phyloP scores from a whole-genome alignment of 2,329 filamentous ascomycete genomes.

The Coccinonectria pachysandricola region DNA sequence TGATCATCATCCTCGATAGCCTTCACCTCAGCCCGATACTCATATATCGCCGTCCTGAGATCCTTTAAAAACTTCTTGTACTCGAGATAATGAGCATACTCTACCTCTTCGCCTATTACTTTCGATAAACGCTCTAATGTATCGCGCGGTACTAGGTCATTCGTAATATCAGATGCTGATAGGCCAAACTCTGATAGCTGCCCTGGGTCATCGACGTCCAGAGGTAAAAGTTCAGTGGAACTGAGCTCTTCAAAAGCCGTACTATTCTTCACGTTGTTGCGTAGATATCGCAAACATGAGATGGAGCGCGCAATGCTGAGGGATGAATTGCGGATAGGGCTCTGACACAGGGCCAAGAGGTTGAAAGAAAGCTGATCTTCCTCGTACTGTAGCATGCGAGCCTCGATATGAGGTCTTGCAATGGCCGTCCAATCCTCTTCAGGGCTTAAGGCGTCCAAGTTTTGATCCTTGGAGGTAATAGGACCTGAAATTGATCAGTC shows the following conservation, averaged over 20 bases:
- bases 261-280: slow-evolving; percentile 19
- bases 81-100: slow-evolving; percentile 26
- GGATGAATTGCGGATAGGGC: slow-evolving; percentile 44
- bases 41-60: slow-evolving; percentile 30
- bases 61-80: slow-evolving; percentile 31
- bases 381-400: slow-evolving; percentile 57
- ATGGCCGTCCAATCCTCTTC: slow-evolving; percentile 53
- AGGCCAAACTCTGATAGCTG: slow-evolving; percentile 24
- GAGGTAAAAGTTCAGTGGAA: slow-evolving; percentile 10
- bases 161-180: slow-evolving; percentile 13
- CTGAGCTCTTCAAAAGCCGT: slow-evolving; percentile 13
- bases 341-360: slow-evolving; percentile 63
- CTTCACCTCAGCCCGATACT: slow-evolving; percentile 39
- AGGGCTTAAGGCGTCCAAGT: too few species aligned
- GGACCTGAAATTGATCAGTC: too few species aligned
- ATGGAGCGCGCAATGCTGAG: slow-evolving; percentile 35
- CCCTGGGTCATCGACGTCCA: slow-evolving; percentile 13
- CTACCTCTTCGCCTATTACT: slow-evolving; percentile 5
- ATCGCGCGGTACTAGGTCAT: slow-evolving; percentile 8
- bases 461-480: too few species aligned
- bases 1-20: slow-evolving; percentile 37
- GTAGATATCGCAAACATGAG: slow-evolving; percentile 28
- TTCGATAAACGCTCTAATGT: slow-evolving; percentile 8
- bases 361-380: slow-evolving; percentile 63
- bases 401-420: slow-evolving; percentile 53